phyloP scores from a whole-genome alignment of 2,329 filamentous ascomycete species.

The Amesomyces nigricolor region DNA sequence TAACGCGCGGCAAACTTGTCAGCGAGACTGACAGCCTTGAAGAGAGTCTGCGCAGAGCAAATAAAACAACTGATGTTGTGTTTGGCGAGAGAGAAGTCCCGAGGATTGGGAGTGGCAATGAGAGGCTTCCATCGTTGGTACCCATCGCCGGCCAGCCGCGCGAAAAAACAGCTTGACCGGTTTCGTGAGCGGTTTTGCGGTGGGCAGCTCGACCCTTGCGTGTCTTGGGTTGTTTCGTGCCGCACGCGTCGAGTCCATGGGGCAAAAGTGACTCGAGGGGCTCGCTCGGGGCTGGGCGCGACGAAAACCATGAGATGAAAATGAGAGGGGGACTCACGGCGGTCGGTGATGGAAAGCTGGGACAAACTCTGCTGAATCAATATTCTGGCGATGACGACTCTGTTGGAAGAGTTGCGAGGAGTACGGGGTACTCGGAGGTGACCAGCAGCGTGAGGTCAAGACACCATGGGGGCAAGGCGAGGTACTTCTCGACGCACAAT shows the following conservation, averaged over 20 bases:
- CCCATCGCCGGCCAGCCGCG: slow-evolving; percentile 1
- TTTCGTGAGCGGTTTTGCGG: slow-evolving; percentile 4
- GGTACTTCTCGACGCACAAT: slow-evolving; percentile 22
- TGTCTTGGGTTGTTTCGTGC: slow-evolving; percentile 11
- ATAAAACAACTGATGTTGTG: background rate
- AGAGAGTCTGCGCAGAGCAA: background rate
- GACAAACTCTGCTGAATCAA: slow-evolving; percentile 15
- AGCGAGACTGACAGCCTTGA: slow-evolving; percentile 2
- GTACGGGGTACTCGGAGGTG: slow-evolving; percentile 23
- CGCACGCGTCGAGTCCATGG: slow-evolving; percentile 22
- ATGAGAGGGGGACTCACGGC: slow-evolving; percentile 24
- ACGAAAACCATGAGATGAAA: background rate
- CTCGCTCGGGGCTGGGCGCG: background rate
- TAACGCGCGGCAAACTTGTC: slow-evolving; percentile 11
- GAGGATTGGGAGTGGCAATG: background rate
- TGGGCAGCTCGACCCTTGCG: background rate
- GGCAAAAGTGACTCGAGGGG: slow-evolving; percentile 6
- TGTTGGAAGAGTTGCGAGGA: slow-evolving; percentile 16
- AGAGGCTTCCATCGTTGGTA: slow-evolving; percentile 1
- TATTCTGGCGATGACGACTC: no score
- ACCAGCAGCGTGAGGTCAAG: slow-evolving; percentile 21
- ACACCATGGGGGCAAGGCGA: slow-evolving; percentile 17
- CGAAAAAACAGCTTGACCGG: background rate
- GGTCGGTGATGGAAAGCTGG: slow-evolving; percentile 16
- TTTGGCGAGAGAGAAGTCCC: no score